A percentile compares a stretch with the other conserved stretches of the same genome.
phyloP scores from a whole-genome alignment of 2,329 filamentous ascomycete genomes.

The Phyllosticta paracitricarpa region DNA sequence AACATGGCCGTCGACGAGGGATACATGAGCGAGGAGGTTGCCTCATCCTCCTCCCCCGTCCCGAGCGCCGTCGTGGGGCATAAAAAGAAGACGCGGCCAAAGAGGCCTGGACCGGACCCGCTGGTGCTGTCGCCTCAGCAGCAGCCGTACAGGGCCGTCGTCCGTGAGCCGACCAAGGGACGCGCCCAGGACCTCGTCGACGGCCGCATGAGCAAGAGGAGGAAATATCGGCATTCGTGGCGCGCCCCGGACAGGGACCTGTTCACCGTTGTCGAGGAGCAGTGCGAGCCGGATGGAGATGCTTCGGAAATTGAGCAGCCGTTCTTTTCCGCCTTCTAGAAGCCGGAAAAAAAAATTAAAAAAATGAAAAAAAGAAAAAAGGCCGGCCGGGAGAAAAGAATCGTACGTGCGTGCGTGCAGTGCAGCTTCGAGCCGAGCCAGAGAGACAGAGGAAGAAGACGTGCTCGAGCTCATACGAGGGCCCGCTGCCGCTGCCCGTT shows the following conservation, averaged over 20 bases:
- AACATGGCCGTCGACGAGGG: conserved; percentile 9
- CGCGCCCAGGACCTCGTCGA: conserved; percentile 26
- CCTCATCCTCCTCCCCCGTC: neutral
- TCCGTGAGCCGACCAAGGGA: conserved; percentile 25
- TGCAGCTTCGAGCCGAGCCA: neutral
- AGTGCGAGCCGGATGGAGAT: conserved; percentile 21
- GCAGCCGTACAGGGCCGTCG: conserved; percentile 14
- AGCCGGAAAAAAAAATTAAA: neutral
- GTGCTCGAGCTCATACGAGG: neutral
- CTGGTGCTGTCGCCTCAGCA: neutral
- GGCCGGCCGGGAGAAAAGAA: too few relatives aligned
- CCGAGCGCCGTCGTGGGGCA: neutral
- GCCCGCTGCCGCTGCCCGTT: neutral
- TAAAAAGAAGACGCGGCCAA: conserved; percentile 4
- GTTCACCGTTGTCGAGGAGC: conserved; percentile 32
- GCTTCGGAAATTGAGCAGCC: conserved; percentile 9
- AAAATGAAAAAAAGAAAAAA: neutral
- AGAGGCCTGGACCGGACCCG: neutral
- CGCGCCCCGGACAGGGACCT: conserved; percentile 31
- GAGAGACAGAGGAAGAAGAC: neutral
- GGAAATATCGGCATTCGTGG: conserved; percentile 27
- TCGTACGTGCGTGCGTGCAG: neutral
- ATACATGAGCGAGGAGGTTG: conserved; percentile 9
- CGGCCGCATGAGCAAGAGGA: conserved; percentile 15
- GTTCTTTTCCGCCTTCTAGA: conserved; percentile 5